Evolutionary conservation across 495 filamentous ascomycete species (phyloP), one percentile per base, ranked within the genome.

Genomic region (Glarea lozoyensis): DNA sequence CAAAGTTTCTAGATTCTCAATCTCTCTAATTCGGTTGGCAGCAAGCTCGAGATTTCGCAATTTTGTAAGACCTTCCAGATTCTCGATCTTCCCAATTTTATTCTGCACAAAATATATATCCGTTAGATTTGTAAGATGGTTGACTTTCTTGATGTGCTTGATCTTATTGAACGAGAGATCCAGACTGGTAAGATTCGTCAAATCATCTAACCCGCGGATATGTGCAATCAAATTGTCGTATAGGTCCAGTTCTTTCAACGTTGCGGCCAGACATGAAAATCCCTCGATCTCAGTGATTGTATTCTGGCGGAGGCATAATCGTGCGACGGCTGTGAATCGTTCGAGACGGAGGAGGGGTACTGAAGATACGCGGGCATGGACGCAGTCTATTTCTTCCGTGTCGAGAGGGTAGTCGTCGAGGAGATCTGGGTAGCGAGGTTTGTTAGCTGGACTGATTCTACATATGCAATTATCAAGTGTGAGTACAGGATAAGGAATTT

Each of bases 111-210:
- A 89, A 62, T 82, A 99, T 4, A 99, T 59, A 54, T 96, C 87
- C 50, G 72, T 84, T 41, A 97, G 68, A 27, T 87, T 76, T 10
- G 64, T 76, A 18, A 98, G 69, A 59, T 93, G 86, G 29, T 75
- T 69, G 53, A 97, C 63, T 55, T 88, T 76, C 66, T 93, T 93
- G 71, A 99, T 94, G 59, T 97, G 89, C 60, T 94, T 96, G 66
- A 99, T 90, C 68, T 95, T 96, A 64, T 99, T 99, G 76, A 94
- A 99, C 55, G 85, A 90, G 27, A 99, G 68, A 58, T 99, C 92
- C 37, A 99, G 74, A 42, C 68, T 84, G 11, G 72, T 86, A 15
- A 99, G 70, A 23, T 84, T 68, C 7, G 64, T 68, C 25, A 96
- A 75, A 34, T 78, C 71, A 20, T 94, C 87, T 21, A 99, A 73